Conservation (phyloP, 164 flowering plant genomes). For the Chimonanthus praecox region DNA sequence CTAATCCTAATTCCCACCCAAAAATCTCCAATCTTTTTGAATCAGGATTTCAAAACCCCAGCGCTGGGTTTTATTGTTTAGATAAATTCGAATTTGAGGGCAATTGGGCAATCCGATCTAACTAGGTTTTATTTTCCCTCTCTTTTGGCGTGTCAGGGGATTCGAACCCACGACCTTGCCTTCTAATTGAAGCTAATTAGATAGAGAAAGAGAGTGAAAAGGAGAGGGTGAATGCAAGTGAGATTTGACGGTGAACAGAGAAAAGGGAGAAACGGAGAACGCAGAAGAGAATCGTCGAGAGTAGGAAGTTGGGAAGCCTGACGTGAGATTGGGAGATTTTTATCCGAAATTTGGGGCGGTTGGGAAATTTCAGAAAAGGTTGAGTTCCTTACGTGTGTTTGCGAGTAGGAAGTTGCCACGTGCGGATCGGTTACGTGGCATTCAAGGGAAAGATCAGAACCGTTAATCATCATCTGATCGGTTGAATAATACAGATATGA, state of each 20-base stretch:
- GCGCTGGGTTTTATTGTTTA: not conserved
- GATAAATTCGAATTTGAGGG: not conserved
- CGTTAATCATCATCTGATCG: not conserved
- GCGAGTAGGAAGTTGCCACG: not conserved
- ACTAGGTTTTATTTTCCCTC: no score
- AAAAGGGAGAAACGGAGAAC: not conserved
- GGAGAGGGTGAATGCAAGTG: no score
- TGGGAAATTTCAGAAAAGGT: not conserved
- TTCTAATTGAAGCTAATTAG: not conserved
- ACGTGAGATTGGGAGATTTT: not conserved
- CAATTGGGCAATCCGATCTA: not conserved
- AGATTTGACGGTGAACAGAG: no score
- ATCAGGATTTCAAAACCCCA: not conserved
- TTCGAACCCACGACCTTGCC: not conserved
- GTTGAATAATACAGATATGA: no score
- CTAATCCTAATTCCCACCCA: not conserved
- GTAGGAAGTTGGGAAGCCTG: not conserved
- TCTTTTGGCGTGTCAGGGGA: not conserved
- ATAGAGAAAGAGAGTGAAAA: not conserved
- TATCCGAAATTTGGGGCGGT: not conserved
- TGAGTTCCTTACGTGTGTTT: not conserved
- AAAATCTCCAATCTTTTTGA: no score
- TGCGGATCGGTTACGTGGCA: not conserved
- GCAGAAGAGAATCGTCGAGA: not conserved
- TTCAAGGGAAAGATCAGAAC: not conserved